These are phyloP conservation scores for Miscanthus lutarioriparius DNA, from an alignment of 176 grass and related monocot genomes.

Conservation along the genomic window DNA sequence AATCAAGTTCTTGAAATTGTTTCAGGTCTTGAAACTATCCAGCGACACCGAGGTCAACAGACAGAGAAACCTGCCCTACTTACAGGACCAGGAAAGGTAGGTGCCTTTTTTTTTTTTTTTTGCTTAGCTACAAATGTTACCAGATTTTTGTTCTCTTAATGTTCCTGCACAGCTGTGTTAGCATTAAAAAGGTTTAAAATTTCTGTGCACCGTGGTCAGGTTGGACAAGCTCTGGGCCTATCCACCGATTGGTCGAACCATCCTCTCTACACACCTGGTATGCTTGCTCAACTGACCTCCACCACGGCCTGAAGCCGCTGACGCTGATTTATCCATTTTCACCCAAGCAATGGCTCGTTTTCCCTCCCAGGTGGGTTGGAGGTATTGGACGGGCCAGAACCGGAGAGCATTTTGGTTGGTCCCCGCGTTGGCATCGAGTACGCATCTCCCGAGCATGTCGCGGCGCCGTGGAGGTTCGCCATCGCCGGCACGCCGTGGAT, in stretches of 20 bases:
- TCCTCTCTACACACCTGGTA: conserved; percentile 77
- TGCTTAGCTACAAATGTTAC: not conserved
- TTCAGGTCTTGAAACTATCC: conserved; percentile 70
- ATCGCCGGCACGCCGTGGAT: conserved; percentile 76
- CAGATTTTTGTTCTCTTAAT: not conserved
- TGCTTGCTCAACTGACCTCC: not conserved
- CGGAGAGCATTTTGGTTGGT: conserved; percentile 67
- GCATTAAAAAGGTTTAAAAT: not conserved
- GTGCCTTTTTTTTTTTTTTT: too few species aligned
- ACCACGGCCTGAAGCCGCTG: not conserved
- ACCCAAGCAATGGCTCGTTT: not conserved
- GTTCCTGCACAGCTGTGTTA: not conserved
- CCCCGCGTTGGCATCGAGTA: conserved; percentile 86
- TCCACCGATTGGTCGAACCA: conserved; percentile 88
- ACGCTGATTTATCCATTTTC: not conserved
- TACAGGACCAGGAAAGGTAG: conserved; percentile 90
- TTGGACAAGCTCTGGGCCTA: conserved; percentile 90
- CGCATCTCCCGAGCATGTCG: conserved; percentile 66
- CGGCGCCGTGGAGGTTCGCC: conserved; percentile 78
- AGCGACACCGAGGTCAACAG: conserved; percentile 67
- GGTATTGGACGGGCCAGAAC: conserved; percentile 69
- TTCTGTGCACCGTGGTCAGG: conserved; percentile 43
- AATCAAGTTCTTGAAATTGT: not conserved
- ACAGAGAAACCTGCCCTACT: conserved; percentile 85
- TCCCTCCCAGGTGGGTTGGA: conserved; percentile 70